A percentile compares a stretch with the other conserved stretches of the same genome.
Evolutionary conservation across 2,329 filamentous ascomycete species (phyloP).

Genomic region (Ceratocystis eucalypticola): DNA sequence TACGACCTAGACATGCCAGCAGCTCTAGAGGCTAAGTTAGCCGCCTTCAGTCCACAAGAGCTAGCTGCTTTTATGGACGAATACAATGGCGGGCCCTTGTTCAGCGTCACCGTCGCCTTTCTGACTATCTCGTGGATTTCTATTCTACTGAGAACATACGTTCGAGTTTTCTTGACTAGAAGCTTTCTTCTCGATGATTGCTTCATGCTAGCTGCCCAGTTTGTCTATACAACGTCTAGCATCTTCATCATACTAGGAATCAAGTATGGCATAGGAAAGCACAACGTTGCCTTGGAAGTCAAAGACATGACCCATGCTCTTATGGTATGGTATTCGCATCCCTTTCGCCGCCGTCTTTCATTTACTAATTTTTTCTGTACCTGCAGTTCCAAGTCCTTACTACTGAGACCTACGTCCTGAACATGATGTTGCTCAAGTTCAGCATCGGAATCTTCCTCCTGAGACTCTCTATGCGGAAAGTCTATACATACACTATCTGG

Average conservation of each 20-base stretch:
- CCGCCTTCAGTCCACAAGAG: neutral
- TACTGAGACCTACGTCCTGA: slow-evolving; percentile 36
- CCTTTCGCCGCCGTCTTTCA: neutral
- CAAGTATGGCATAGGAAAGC: slow-evolving; percentile 32
- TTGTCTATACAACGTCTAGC: slow-evolving; percentile 36
- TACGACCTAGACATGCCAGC: neutral
- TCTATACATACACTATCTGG: slow-evolving; percentile 37
- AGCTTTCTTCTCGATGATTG: slow-evolving; percentile 39
- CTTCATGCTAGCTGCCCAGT: slow-evolving; percentile 36
- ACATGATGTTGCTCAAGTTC: slow-evolving; percentile 45
- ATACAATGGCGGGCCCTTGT: slow-evolving; percentile 29
- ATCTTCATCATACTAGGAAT: slow-evolving; percentile 34
- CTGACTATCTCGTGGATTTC: slow-evolving; percentile 32
- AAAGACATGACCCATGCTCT: slow-evolving; percentile 32
- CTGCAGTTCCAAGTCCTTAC: slow-evolving; percentile 38
- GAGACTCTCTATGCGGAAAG: slow-evolving; percentile 32
- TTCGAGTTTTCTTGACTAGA: slow-evolving; percentile 32
- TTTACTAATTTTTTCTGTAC: neutral
- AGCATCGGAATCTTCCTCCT: slow-evolving; percentile 42
- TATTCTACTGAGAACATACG: slow-evolving; percentile 33
- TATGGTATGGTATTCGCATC: slow-evolving; percentile 27
- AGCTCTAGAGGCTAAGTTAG: neutral
- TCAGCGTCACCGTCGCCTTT: slow-evolving; percentile 28
- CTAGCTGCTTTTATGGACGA: slow-evolving; percentile 26
- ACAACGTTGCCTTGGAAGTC: slow-evolving; percentile 33